Evolutionary conservation across 2,329 filamentous ascomycete species (phyloP).

Genomic region (Sordariomycetes sp.): DNA sequence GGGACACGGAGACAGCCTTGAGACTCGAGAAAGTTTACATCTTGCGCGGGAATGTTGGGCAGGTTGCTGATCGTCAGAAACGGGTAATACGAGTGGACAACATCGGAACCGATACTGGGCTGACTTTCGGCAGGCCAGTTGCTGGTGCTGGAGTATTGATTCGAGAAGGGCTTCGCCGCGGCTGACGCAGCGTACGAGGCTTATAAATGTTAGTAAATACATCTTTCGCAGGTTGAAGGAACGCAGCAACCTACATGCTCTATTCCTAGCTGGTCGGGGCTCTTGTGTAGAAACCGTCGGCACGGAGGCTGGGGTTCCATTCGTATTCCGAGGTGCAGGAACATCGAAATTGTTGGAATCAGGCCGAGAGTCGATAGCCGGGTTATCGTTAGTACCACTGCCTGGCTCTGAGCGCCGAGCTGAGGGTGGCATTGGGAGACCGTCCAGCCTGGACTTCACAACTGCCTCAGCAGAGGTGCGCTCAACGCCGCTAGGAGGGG

Average conservation of each 20-base stretch:
- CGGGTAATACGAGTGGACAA: conserved; percentile 34
- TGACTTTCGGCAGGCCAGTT: conserved; percentile 17
- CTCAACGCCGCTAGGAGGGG: conserved; percentile 14
- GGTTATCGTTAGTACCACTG: no score
- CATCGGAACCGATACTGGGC: conserved; percentile 16
- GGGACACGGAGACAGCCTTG: conserved; percentile 38
- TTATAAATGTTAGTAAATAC: no score
- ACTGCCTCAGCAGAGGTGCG: conserved; percentile 16
- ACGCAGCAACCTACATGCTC: no score
- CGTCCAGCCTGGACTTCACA: conserved; percentile 16
- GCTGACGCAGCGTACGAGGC: not conserved
- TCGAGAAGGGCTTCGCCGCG: not conserved
- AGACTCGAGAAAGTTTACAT: conserved; percentile 34
- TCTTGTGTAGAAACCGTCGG: not conserved
- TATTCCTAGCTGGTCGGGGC: no score
- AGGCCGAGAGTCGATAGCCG: no score
- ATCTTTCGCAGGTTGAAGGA: no score
- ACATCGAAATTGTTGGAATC: no score
- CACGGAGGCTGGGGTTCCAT: no score
- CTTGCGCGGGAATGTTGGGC: conserved; percentile 29
- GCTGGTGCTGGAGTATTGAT: not conserved
- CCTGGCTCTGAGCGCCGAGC: no score
- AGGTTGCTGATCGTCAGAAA: conserved; percentile 25
- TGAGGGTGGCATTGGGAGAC: conserved; percentile 2
- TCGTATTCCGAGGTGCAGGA: no score